Base-by-base conservation (phyloP, 2,329 filamentous ascomycete genomes). In the Ceratocystis smalleyi region DNA sequence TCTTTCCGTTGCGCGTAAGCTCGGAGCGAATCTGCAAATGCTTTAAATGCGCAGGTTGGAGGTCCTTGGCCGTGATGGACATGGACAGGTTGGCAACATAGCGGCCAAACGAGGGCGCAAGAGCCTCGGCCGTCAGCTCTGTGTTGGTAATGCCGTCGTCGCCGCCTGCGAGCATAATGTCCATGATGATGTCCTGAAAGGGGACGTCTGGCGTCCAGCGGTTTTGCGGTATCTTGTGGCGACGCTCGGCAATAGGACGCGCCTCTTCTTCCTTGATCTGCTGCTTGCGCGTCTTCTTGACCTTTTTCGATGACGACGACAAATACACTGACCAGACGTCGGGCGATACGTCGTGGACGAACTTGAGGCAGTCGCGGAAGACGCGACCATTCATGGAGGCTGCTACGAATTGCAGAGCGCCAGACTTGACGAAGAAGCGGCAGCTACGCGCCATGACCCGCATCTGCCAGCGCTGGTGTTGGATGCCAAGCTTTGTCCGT, bases 361-460 rank as follows among this genome's bases (percentile, higher is more conserved):
- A 84, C 67, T 81, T 82, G 67, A 85, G 76, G 68, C 83, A 85
- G 68, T 85, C 82, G 68, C 83, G 83, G 73, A 81, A 84, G 5
- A 84, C 73, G 64, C 77, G 77, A 43, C 77, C 76, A 17, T 77
- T 75, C 10, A 83, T 78, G 45, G 77, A 78, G 3, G 81, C 82
- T 2, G 81, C 81, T 2, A 83, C 79, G 67, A 82, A 84, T 59
- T 78, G 77, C 22, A 83, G 75, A 32, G 80, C 76, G 5, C 82
- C 83, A 59, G 79, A 74, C 27, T 77, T 76, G 24, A 81, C 81
- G 66, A 84, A 77, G 68, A 81, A 82, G 17, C 83, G 78, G 59
- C 80, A 82, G 15, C 80, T 79, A 68, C 82, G 83, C 6, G 82
- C 79, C 49, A 83, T 72, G 5, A 80, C 79, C 68, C 81, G 82